Percentiles rank a stretch among this genome's conserved stretches.
phyloP scores from a whole-genome alignment of 179 eudicot species.

The Beta lomatogona region DNA sequence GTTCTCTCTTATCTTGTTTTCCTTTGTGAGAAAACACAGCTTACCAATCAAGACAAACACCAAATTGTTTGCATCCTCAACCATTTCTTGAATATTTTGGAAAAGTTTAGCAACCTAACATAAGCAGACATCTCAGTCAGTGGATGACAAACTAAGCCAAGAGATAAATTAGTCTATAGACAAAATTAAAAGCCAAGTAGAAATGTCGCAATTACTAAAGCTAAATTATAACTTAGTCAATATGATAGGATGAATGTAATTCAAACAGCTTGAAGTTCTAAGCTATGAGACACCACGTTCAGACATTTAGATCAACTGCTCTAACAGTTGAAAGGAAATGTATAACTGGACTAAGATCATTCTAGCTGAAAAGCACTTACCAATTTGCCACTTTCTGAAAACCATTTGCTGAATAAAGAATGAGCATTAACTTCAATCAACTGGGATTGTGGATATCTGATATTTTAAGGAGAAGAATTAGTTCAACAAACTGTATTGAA shows the following conservation, averaged over 20 bases:
- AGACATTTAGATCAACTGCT: not conserved
- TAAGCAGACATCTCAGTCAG: constrained; percentile 19
- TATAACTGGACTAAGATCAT: constrained; percentile 1
- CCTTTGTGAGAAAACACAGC: constrained; percentile 27
- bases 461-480: constrained; percentile 17
- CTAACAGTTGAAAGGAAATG: not conserved
- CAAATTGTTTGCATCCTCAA: constrained; percentile 90
- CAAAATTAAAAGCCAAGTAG: not conserved
- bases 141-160: not conserved
- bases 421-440: constrained; percentile 98
- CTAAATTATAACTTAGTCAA: not conserved
- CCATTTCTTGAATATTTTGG: constrained; percentile 96
- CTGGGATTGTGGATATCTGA: constrained; percentile 87
- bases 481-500: not conserved
- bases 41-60: constrained; percentile 97
- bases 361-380: constrained; percentile 43
- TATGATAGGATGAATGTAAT: not conserved
- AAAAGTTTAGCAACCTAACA: constrained; percentile 89
- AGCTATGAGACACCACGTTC: not conserved
- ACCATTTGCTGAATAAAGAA: constrained; percentile 99
- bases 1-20: not conserved
- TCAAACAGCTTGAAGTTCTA: not conserved
- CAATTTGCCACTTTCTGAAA: constrained; percentile 99
- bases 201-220: not conserved
- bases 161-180: not conserved